Evolutionary conservation across 2,329 filamentous ascomycete genomes (phyloP).

Genomic region (Lasiodiplodia theobromae): DNA sequence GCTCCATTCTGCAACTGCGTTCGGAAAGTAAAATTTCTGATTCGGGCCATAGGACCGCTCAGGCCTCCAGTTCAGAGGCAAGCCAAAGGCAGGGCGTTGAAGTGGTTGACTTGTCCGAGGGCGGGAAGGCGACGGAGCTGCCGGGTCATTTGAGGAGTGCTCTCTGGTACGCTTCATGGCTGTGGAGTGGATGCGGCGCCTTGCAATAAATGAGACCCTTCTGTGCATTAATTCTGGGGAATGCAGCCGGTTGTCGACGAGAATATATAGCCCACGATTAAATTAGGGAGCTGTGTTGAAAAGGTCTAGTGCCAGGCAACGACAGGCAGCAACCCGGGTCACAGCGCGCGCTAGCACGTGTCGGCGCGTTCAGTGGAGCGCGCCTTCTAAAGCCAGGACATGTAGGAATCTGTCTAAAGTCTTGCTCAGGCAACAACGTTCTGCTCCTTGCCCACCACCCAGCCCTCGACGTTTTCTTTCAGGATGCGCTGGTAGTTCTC

Average conservation of each 20-base stretch:
- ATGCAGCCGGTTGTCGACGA: background rate
- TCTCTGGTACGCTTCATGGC: background rate
- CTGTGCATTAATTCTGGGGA: background rate
- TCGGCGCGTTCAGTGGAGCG: background rate
- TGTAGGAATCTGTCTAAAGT: no score
- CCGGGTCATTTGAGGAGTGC: background rate
- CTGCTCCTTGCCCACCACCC: constrained; percentile 48
- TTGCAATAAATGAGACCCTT: background rate
- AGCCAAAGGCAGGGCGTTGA: background rate
- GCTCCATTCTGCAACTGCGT: background rate
- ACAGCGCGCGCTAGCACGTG: background rate
- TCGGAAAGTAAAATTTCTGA: background rate
- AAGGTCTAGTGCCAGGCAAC: background rate
- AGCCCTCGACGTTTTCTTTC: constrained; percentile 57
- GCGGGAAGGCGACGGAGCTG: background rate
- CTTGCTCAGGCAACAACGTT: constrained; percentile 43
- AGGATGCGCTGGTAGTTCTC: constrained; percentile 54
- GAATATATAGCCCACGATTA: no score
- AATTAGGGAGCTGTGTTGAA: no score
- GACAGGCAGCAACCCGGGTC: background rate
- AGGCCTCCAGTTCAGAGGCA: constrained; percentile 3
- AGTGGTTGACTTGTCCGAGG: background rate
- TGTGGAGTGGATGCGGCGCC: background rate
- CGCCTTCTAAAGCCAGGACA: no score
- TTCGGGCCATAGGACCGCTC: background rate